A percentile compares a stretch with the other conserved stretches of the same genome.
Evolutionary conservation across 148 eudicot species (phyloP).

Genomic region (Heliamphora exappendiculata): DNA sequence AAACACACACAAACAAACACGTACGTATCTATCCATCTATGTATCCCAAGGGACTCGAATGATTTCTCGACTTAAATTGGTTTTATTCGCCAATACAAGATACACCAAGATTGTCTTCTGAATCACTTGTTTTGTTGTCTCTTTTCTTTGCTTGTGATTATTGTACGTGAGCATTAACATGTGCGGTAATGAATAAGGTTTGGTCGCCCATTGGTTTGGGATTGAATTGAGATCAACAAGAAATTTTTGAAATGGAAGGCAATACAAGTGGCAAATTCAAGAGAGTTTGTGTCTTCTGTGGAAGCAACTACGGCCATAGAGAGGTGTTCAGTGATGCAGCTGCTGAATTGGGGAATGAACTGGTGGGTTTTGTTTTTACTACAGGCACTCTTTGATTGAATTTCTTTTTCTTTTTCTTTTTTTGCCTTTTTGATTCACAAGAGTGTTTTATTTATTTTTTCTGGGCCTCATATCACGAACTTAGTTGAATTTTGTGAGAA

Average conservation of each 20-base stretch:
- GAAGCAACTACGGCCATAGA: conserved; percentile 75
- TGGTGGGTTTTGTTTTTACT: conserved; percentile 39
- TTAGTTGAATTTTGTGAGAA: neutral
- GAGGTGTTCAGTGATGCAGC: conserved; percentile 87
- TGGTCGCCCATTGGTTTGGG: neutral
- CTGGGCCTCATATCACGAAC: neutral
- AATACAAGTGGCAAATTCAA: conserved; percentile 47
- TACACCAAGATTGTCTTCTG: conserved; percentile 20
- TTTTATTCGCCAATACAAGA: conserved; percentile 16
- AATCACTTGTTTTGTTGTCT: neutral
- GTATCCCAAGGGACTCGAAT: neutral
- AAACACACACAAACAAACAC: neutral
- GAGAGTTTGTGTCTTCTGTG: conserved; percentile 89
- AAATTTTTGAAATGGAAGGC: conserved; percentile 28
- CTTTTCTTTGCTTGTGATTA: neutral
- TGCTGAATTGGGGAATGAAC: conserved; percentile 71
- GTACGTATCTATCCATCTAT: neutral
- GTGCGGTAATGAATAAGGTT: neutral
- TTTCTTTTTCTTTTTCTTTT: neutral
- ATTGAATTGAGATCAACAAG: neutral
- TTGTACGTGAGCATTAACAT: neutral
- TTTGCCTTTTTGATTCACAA: neutral
- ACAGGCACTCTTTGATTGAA: neutral
- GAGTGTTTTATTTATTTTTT: neutral
- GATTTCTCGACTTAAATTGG: conserved; percentile 3